Evolutionary conservation across 441 rosid species (phyloP).

Genomic region (Adansonia grandidieri): DNA sequence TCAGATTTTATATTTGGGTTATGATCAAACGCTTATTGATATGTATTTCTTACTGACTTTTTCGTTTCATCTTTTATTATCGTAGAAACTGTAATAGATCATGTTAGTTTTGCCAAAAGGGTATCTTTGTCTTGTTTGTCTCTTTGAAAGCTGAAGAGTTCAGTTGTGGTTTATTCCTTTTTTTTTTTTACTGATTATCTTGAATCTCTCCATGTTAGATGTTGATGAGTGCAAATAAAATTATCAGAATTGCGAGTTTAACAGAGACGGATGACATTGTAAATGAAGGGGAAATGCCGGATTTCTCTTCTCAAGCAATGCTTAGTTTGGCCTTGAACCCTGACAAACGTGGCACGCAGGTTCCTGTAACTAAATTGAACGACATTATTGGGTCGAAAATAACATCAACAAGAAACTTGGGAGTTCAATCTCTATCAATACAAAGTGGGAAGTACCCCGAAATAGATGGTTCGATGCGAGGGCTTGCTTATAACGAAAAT

Average conservation of each 20-base stretch:
- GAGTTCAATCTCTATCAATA: conserved; percentile 14
- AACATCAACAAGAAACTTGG: conserved; percentile 26
- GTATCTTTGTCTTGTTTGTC: neutral
- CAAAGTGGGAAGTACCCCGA: conserved; percentile 14
- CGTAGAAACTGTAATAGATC: neutral
- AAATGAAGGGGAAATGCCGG: neutral
- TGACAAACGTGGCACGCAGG: conserved; percentile 23
- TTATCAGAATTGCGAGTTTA: neutral
- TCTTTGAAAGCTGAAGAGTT: neutral
- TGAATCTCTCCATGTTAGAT: conserved; percentile 1
- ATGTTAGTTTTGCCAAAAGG: neutral
- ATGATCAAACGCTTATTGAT: neutral
- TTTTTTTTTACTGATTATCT: neutral
- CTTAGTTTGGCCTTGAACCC: conserved; percentile 16
- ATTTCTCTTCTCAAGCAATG: neutral
- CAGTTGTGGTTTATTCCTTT: neutral
- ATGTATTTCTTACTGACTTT: neutral
- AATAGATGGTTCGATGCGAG: conserved; percentile 15
- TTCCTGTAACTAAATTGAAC: conserved; percentile 29
- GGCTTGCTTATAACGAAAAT: conserved; percentile 29
- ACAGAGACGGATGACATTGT: neutral
- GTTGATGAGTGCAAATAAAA: conserved; percentile 3
- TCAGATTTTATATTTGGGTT: neutral
- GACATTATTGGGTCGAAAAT: conserved; percentile 20
- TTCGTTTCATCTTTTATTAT: neutral